Conservation (phyloP, 495 filamentous ascomycete genomes). For the Talaromyces liani region DNA sequence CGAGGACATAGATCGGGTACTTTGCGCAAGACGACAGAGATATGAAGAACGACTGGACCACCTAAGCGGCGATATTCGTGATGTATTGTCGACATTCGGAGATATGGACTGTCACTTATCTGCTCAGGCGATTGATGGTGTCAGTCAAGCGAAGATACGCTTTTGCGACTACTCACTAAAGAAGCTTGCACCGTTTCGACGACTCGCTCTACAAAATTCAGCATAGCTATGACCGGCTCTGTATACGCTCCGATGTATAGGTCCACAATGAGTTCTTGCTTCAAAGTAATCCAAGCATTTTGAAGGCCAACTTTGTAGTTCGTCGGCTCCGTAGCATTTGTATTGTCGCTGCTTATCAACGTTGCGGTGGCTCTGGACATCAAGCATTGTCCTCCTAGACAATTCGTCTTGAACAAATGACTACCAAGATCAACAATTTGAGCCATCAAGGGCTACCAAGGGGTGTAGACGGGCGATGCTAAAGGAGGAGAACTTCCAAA, state of each 20-base stretch:
- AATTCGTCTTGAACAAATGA: neutral
- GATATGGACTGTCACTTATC: neutral
- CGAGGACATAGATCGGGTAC: neutral
- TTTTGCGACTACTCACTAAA: neutral
- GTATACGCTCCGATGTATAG: neutral
- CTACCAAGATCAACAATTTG: conserved; percentile 5
- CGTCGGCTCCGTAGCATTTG: neutral
- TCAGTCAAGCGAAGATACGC: neutral
- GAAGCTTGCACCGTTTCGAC: neutral
- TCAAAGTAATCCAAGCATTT: neutral
- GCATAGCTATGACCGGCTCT: neutral
- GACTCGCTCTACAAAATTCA: neutral
- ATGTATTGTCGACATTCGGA: neutral
- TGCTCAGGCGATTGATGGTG: neutral
- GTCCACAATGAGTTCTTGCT: neutral
- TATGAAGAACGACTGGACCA: neutral
- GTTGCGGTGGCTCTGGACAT: conserved; percentile 5
- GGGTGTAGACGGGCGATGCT: neutral
- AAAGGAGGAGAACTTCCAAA: neutral
- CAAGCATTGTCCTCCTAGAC: neutral
- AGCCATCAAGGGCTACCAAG: neutral
- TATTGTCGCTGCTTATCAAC: neutral
- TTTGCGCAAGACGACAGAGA: neutral
- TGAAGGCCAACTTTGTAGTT: neutral
- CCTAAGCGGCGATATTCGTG: neutral